Percentiles rank a stretch among this genome's conserved stretches.
phyloP scores from a whole-genome alignment of 2,329 filamentous ascomycete genomes.

The Arthrobotrys musiformis region DNA sequence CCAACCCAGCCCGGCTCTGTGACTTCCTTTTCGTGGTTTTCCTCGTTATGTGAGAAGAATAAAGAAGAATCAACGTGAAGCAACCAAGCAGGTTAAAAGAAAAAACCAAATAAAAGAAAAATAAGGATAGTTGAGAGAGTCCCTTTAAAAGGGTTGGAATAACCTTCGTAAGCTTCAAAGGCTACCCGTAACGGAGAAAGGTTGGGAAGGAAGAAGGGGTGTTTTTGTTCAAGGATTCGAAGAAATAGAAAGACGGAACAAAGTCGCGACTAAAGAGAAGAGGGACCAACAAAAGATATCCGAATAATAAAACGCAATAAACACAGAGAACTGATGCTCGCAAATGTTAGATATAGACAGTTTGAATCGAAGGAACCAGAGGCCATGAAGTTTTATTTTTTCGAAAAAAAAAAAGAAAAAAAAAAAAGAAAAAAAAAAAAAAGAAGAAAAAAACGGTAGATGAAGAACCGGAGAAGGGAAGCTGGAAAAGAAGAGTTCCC shows the following conservation, averaged over 20 bases:
- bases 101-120: neutral
- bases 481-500: neutral
- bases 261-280: neutral
- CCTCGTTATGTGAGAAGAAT: neutral
- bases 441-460: conserved; percentile 51
- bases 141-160: neutral
- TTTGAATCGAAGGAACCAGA: conserved; percentile 18
- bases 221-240: neutral
- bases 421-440: conserved; percentile 21
- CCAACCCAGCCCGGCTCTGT: neutral
- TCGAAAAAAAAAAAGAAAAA: conserved; percentile 45
- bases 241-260: neutral
- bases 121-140: neutral
- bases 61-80: neutral
- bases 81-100: neutral
- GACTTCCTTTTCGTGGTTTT: conserved; percentile 11
- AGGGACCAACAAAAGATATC: conserved; percentile 9
- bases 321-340: conserved; percentile 44
- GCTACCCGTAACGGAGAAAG: conserved; percentile 6
- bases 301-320: conserved; percentile 29
- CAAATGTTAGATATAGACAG: conserved; percentile 43
- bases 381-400: conserved; percentile 39
- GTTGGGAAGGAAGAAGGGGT: neutral
- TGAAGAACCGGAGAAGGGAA: conserved; percentile 28
- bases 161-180: neutral